Percentiles rank a stretch among this genome's conserved stretches.
Evolutionary conservation across 2,329 filamentous ascomycete genomes (phyloP).

Genomic region (Tolypocladium tundrense): DNA sequence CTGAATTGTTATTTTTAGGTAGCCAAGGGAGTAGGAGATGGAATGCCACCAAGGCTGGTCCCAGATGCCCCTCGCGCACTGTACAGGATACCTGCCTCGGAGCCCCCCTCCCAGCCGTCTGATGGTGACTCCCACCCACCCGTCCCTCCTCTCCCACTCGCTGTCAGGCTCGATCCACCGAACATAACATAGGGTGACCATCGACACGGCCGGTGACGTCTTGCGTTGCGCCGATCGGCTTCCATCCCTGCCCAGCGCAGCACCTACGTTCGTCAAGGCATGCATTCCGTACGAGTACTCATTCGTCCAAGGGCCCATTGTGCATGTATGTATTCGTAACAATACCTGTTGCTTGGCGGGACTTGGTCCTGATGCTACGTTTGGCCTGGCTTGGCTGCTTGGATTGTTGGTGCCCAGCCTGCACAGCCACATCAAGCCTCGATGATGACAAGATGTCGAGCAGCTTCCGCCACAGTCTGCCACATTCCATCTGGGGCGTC

Average conservation of each 20-base stretch:
- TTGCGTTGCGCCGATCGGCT: conserved; percentile 8
- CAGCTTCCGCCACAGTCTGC: conserved; percentile 15
- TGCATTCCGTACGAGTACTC: neutral
- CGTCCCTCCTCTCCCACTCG: neutral
- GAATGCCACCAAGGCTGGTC: no score
- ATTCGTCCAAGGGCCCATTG: no score
- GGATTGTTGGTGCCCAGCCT: neutral
- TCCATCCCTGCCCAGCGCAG: conserved; percentile 10
- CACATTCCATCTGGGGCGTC: conserved; percentile 8
- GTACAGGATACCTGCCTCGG: neutral
- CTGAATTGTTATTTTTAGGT: no score
- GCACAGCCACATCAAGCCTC: conserved; percentile 13
- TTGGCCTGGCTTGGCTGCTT: neutral
- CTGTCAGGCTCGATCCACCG: neutral
- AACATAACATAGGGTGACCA: neutral
- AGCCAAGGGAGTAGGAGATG: no score
- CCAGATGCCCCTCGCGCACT: neutral
- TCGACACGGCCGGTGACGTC: conserved; percentile 3
- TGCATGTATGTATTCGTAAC: neutral
- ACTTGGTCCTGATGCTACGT: neutral
- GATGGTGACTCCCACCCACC: no score
- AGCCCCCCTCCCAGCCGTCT: no score
- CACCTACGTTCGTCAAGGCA: neutral
- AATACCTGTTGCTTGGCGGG: neutral
- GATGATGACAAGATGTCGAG: neutral